Evolutionary conservation across 306 rosid species (phyloP), one percentile per base, ranked within the genome.

Genomic region (Prunus salicina): DNA sequence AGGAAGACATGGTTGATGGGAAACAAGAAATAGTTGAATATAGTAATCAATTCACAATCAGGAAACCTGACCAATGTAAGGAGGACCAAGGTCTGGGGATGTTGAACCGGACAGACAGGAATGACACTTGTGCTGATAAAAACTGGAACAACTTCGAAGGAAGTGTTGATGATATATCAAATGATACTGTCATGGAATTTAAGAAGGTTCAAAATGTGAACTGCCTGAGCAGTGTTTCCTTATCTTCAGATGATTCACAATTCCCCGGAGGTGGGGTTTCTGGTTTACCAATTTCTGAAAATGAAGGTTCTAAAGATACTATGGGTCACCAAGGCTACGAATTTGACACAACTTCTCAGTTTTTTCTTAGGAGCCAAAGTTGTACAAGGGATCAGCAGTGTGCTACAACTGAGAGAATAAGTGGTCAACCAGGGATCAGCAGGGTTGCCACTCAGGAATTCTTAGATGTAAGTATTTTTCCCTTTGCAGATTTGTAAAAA

Each of bases 391-490:
- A 74, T 76, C 62, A 51, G 75, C 80, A 75, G 46, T 70, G 67
- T 81, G 56, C 62, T 72, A 52, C 74, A 62, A 15, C 38, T 0
- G 82, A 78, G 64, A 78, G 79, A 51, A 64, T 75, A 49, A 84
- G 83, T 50, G 27, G 70, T 64, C 89, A 86, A 71, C 69, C 79
- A 56, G 62, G 52, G 15, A 47, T 47, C 52, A 47, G 14, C 14
- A 47, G 52, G 58, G 70, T 75, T 66, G 86, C 76, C 67, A 70
- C 83, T 69, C 81, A 67, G 67, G 80, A 66, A 30, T 67, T 72
- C 64, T 69, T 69, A 24, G 71, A 58, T 47, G 98, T 95, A 87
- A 88, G 97, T 84, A 71, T 77, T 79, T 79, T 50, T 38, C 69
- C 71, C 27, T 34, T 51, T 74, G 34, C 67, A 27, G 14, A 24